Conservation (phyloP, 139 green algal genomes). For the Yamagishiella unicocca region DNA sequence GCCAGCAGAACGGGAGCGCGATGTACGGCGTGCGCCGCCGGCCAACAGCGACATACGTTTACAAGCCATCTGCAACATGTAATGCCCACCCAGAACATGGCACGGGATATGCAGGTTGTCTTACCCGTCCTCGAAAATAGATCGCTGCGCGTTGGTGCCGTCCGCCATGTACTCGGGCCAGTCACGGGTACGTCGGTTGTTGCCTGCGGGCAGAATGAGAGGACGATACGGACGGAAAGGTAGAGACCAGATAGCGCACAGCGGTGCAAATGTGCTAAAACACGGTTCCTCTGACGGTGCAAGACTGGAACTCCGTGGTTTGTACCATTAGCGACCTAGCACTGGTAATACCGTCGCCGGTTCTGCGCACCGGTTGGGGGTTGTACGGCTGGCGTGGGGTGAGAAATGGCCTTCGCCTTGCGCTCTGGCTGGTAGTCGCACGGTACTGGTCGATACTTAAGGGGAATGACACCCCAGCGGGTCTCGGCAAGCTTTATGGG, state of each 20-base stretch:
- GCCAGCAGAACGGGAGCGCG: no score
- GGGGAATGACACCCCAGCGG: constrained; percentile 30
- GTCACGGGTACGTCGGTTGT: neutral
- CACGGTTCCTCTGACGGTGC: no score
- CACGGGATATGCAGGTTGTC: neutral
- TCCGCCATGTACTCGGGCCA: constrained; percentile 34
- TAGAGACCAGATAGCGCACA: no score
- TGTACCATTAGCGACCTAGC: no score
- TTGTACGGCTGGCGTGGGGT: neutral
- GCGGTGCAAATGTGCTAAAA: no score
- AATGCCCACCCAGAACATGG: no score
- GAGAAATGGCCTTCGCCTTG: neutral
- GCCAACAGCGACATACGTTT: no score
- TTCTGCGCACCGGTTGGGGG: neutral
- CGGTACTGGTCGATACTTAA: constrained; percentile 36
- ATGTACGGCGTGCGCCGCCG: no score
- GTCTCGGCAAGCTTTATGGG: constrained; percentile 30
- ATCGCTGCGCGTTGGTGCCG: neutral
- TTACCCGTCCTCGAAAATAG: constrained; percentile 17
- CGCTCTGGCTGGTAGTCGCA: constrained; percentile 34
- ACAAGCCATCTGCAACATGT: no score
- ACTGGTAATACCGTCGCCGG: neutral
- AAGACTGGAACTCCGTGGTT: no score
- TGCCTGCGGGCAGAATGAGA: no score
- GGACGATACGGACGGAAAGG: no score